Evolutionary conservation across 805 yeast species (phyloP).

Genomic region (Wickerhamiella azyma): DNA sequence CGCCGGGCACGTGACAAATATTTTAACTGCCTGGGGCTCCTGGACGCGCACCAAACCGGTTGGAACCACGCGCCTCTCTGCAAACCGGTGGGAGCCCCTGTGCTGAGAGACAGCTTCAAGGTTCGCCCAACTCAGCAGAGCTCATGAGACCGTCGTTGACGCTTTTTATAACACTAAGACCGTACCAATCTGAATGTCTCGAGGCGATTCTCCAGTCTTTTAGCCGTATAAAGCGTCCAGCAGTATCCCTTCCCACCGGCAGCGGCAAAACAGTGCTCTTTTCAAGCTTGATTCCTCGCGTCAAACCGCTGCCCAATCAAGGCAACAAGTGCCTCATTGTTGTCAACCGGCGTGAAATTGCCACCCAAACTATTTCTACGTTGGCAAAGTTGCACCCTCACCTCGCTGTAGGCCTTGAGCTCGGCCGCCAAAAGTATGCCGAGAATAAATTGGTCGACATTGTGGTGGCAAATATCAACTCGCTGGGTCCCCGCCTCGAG

Average conservation of each 20-base stretch:
- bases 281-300: constrained; percentile 18
- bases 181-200: constrained; percentile 63
- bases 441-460: constrained; percentile 42
- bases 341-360: constrained; percentile 73
- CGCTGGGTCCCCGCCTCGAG: constrained; percentile 34
- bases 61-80: too few species aligned
- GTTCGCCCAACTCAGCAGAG: neutral
- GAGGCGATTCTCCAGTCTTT: constrained; percentile 38
- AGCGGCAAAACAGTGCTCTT: constrained; percentile 87
- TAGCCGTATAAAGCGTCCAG: constrained; percentile 42
- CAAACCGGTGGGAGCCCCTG: neutral
- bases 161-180: neutral
- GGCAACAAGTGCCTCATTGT: constrained; percentile 39
- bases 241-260: constrained; percentile 83
- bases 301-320: constrained; percentile 24
- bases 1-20: neutral
- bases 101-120: neutral
- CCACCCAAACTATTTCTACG: constrained; percentile 49
- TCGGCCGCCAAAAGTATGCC: constrained; percentile 35
- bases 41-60: too few species aligned
- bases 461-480: constrained; percentile 63
- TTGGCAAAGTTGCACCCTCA: constrained; percentile 37
- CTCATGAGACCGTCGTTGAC: neutral
- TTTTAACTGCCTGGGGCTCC: too few species aligned
- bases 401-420: constrained; percentile 47